phyloP scores from a whole-genome alignment of 106 monocot species.

The Agapanthus africanus region DNA sequence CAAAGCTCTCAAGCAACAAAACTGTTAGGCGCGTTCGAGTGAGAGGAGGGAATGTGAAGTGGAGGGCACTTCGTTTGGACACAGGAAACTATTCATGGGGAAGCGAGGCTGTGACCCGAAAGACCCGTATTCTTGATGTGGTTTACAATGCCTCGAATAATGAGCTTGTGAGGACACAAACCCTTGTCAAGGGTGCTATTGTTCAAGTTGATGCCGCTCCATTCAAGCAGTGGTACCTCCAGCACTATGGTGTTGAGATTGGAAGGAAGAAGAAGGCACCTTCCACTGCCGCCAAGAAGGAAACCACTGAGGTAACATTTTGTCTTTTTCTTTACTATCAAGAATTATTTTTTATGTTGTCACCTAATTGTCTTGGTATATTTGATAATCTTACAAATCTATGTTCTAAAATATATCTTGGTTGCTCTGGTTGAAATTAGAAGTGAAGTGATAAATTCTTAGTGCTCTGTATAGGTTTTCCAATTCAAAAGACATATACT shows the following conservation, averaged over 20 bases:
- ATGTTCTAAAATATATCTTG: no score
- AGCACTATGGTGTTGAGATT: conserved; percentile 81
- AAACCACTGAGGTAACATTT: conserved; percentile 17
- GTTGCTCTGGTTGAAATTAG: no score
- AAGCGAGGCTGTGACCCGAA: conserved; percentile 77
- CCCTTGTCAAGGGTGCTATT: conserved; percentile 86
- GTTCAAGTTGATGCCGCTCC: conserved; percentile 88
- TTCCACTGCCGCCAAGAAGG: conserved; percentile 23
- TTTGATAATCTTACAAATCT: no score
- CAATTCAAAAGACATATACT: no score
- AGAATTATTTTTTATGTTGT: not conserved
- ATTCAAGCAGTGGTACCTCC: conserved; percentile 91
- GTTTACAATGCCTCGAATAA: conserved; percentile 92
- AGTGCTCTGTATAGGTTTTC: no score
- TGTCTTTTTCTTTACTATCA: not conserved
- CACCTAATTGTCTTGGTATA: no score
- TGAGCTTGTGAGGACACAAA: conserved; percentile 84
- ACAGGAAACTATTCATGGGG: conserved; percentile 91
- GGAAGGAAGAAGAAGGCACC: conserved; percentile 72
- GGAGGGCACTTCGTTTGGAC: conserved; percentile 79
- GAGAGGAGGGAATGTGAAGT: conserved; percentile 82
- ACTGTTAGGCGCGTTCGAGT: conserved; percentile 77
- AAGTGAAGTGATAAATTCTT: no score
- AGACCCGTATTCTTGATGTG: conserved; percentile 75
- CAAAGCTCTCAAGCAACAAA: conserved; percentile 90